Percentiles rank a stretch among this genome's conserved stretches.
phyloP scores from a whole-genome alignment of 2,329 filamentous ascomycete genomes.

The Colletotrichum sp. region DNA sequence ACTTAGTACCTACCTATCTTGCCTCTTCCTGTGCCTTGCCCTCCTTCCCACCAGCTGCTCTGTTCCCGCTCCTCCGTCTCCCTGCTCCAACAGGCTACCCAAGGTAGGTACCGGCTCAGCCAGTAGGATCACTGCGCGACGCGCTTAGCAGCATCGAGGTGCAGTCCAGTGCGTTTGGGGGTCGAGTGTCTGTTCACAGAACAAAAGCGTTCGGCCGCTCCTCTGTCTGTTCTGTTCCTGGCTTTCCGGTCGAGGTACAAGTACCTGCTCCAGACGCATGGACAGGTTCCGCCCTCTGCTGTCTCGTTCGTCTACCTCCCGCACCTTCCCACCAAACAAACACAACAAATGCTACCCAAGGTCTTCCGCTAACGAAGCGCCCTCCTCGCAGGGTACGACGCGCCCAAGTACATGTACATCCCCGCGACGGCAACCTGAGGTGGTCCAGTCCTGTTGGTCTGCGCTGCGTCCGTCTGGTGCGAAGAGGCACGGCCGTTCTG shows the following conservation, averaged over 20 bases:
- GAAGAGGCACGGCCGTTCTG: not conserved
- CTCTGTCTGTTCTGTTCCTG: not conserved
- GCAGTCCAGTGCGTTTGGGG: slow-evolving; percentile 14
- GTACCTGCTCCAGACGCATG: not conserved
- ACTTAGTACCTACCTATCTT: not conserved
- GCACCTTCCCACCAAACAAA: not conserved
- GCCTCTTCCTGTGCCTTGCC: not conserved
- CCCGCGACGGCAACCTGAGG: not conserved
- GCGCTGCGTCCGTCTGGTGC: slow-evolving; percentile 3
- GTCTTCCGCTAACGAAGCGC: not conserved
- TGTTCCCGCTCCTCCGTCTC: not conserved
- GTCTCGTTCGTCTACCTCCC: not conserved
- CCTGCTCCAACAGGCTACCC: not conserved
- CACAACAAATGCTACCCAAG: not conserved
- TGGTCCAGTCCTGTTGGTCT: not conserved
- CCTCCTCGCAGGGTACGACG: not conserved
- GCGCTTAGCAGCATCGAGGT: slow-evolving; percentile 31
- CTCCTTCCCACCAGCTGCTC: not conserved
- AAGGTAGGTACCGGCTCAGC: slow-evolving; percentile 20
- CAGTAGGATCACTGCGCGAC: slow-evolving; percentile 38
- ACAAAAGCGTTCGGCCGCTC: not conserved
- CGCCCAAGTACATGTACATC: not conserved
- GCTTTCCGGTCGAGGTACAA: not conserved
- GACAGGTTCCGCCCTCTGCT: not conserved
- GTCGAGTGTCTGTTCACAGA: slow-evolving; percentile 13